phyloP scores from a whole-genome alignment of 164 flowering plant genomes.

The Magnolia sinica region DNA sequence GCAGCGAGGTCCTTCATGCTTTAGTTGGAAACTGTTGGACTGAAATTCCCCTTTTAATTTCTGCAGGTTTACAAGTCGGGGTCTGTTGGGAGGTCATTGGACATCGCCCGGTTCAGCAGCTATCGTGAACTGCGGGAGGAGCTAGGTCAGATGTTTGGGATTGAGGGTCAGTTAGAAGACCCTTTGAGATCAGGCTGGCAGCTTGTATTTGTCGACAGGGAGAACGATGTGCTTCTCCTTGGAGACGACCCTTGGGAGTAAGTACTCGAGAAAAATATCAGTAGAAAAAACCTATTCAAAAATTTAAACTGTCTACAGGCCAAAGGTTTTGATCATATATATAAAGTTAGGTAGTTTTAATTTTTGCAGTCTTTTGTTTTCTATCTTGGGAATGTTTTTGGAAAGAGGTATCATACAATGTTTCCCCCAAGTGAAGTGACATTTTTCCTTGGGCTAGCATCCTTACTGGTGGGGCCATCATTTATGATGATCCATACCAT shows the following conservation, averaged over 20 bases:
- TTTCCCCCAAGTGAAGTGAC: background rate
- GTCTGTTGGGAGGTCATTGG: slow-evolving; percentile 75
- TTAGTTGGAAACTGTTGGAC: background rate
- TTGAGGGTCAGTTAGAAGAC: slow-evolving; percentile 77
- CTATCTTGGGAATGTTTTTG: background rate
- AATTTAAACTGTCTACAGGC: background rate
- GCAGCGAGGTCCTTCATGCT: background rate
- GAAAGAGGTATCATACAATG: background rate
- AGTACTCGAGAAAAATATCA: slow-evolving; percentile 20
- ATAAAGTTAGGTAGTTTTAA: too few relatives aligned
- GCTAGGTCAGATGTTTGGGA: slow-evolving; percentile 79
- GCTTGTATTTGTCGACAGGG: slow-evolving; percentile 96
- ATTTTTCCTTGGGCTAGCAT: background rate
- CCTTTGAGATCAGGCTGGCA: slow-evolving; percentile 98
- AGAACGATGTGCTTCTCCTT: slow-evolving; percentile 87
- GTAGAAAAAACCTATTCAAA: background rate
- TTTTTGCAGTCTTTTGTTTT: background rate
- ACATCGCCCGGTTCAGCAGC: slow-evolving; percentile 83
- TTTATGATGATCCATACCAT: too few relatives aligned
- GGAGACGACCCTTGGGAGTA: slow-evolving; percentile 96
- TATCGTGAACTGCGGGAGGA: slow-evolving; percentile 80
- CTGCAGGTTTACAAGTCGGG: slow-evolving; percentile 82
- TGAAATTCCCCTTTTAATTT: slow-evolving; percentile 10
- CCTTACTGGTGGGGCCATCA: too few relatives aligned
- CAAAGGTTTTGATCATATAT: too few relatives aligned